Conservation (phyloP, 1,284 basidiomycete species). For the Coniferiporia weirii region DNA sequence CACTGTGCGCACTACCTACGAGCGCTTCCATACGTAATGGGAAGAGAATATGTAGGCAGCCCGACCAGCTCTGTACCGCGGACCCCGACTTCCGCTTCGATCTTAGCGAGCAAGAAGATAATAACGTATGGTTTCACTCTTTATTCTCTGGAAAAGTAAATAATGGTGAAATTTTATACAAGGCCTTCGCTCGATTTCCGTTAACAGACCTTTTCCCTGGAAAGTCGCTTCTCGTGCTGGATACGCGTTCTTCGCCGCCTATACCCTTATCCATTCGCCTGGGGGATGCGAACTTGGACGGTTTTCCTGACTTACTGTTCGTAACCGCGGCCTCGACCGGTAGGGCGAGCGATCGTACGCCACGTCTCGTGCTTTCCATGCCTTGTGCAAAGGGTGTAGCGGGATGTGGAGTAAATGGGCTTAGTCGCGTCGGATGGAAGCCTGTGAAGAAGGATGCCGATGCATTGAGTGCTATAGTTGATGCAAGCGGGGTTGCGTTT, state of each 20-base stretch:
- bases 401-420: constrained; percentile 46
- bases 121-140: constrained; percentile 44
- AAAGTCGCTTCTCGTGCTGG: constrained; percentile 55
- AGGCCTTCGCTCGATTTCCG: constrained; percentile 69
- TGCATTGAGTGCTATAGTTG: constrained; percentile 60
- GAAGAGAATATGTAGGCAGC: constrained; percentile 64
- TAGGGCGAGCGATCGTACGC: constrained; percentile 40
- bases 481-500: constrained; percentile 79
- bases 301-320: constrained; percentile 86
- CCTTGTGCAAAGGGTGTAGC: constrained; percentile 56
- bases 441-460: constrained; percentile 59
- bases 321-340: constrained; percentile 44
- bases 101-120: constrained; percentile 46
- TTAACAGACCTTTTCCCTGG: constrained; percentile 58
- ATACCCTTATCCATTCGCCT: constrained; percentile 77
- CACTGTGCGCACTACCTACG: constrained; percentile 62
- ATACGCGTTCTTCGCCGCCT: constrained; percentile 54
- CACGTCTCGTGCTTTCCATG: constrained; percentile 68
- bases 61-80: constrained; percentile 75
- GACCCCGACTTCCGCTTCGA: constrained; percentile 82
- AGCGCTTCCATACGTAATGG: constrained; percentile 44
- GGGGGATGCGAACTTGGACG: constrained; percentile 92
- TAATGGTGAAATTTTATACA: neutral
- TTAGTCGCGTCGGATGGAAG: constrained; percentile 57
- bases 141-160: neutral